phyloP scores from a whole-genome alignment of 495 filamentous ascomycete species.

The Lasiosphaeris hirsuta region DNA sequence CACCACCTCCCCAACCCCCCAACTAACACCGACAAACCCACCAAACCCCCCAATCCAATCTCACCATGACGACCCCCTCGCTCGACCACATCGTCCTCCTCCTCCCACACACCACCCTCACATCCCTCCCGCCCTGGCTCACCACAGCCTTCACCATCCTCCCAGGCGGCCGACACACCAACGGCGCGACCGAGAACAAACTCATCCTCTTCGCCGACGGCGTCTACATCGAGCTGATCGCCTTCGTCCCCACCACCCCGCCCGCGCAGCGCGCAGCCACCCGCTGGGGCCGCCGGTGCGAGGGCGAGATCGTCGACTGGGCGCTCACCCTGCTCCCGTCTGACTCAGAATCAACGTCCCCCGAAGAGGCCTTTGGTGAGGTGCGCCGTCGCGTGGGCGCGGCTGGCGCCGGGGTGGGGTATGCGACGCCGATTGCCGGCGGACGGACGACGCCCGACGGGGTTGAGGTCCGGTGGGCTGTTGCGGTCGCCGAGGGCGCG shows the following conservation, averaged over 20 bases:
- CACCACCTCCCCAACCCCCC: too few relatives aligned
- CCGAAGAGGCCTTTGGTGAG: constrained; percentile 25
- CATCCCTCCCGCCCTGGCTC: constrained; percentile 44
- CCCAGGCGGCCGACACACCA: constrained; percentile 51
- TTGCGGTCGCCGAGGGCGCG: constrained; percentile 34
- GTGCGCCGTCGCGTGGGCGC: constrained; percentile 27
- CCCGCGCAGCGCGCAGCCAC: constrained; percentile 39
- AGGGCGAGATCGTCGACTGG: constrained; percentile 51
- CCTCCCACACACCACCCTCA: constrained; percentile 41
- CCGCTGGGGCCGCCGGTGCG: constrained; percentile 48
- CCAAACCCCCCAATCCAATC: too few relatives aligned
- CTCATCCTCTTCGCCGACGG: constrained; percentile 56
- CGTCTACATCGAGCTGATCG: constrained; percentile 58
- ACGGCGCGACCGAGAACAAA: constrained; percentile 53
- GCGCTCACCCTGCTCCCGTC: constrained; percentile 43
- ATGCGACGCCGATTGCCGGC: constrained; percentile 39
- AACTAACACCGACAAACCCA: too few relatives aligned
- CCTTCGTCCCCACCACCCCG: constrained; percentile 48
- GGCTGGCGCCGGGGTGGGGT: constrained; percentile 33
- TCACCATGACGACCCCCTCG: constrained; percentile 11
- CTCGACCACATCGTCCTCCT: constrained; percentile 60
- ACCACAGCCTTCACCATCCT: constrained; percentile 51
- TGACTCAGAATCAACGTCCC: constrained; percentile 15
- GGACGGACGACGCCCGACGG: constrained; percentile 46
- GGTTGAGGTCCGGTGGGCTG: constrained; percentile 46